Conservation (phyloP, 2,329 filamentous ascomycete species). For the Ambrosiella xylebori region DNA sequence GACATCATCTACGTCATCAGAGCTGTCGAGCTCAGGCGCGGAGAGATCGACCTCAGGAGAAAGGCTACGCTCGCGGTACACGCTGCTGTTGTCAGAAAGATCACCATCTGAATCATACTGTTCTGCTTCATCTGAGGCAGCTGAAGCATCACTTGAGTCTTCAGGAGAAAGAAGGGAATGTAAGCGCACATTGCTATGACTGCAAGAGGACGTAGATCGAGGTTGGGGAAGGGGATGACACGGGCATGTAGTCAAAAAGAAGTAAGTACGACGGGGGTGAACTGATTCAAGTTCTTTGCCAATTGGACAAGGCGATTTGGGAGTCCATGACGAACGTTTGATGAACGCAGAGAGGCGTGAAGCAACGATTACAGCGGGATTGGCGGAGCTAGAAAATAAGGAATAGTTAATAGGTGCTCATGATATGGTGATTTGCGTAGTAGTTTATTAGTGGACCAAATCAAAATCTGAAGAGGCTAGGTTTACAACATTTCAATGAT, state of each 20-base stretch:
- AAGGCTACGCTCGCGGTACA: conserved; percentile 55
- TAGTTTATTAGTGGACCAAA: too few species aligned
- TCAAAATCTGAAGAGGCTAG: too few species aligned
- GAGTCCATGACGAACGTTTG: conserved; percentile 69
- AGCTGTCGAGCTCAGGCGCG: conserved; percentile 57
- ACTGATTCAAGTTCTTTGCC: conserved; percentile 85
- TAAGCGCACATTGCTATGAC: not conserved
- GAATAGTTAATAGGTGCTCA: not conserved
- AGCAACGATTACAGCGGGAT: conserved; percentile 86
- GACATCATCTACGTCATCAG: conserved; percentile 41
- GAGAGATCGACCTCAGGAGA: conserved; percentile 90
- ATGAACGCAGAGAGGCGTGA: conserved; percentile 80
- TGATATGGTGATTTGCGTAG: not conserved
- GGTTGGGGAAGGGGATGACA: conserved; percentile 55
- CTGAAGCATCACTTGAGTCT: conserved; percentile 51
- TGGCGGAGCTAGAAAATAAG: conserved; percentile 55
- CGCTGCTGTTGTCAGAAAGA: conserved; percentile 30
- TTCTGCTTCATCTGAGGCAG: conserved; percentile 17
- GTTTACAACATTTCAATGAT: too few species aligned
- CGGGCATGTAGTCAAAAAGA: conserved; percentile 78
- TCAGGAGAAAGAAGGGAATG: conserved; percentile 64
- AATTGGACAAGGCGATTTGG: conserved; percentile 64
- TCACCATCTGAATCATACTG: conserved; percentile 40
- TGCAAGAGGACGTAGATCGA: not conserved
- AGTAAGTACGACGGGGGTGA: conserved; percentile 89